A percentile compares a stretch with the other conserved stretches of the same genome.
Conservation (phyloP, 192 early-diverging fungal genomes). For the Linnemannia zychae region DNA sequence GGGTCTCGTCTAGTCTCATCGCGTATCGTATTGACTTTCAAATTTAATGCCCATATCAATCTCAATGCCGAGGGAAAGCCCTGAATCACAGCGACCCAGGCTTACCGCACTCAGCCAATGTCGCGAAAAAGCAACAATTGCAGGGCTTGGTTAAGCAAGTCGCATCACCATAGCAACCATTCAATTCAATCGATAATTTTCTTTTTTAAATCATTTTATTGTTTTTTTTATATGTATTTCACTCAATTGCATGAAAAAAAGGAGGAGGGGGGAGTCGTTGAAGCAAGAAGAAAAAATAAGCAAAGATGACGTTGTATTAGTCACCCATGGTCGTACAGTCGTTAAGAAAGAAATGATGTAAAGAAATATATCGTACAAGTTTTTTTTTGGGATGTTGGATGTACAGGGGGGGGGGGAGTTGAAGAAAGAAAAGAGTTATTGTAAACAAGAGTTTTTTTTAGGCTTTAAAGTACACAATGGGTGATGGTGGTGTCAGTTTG, state of each 20-base stretch:
- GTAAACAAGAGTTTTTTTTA: neutral
- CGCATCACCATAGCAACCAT: neutral
- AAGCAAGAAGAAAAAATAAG: neutral
- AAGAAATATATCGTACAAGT: constrained; percentile 3
- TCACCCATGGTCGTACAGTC: too few relatives aligned
- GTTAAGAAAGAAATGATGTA: neutral
- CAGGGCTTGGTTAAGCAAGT: too few relatives aligned
- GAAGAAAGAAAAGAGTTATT: neutral
- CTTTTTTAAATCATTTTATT: neutral
- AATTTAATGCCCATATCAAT: too few relatives aligned
- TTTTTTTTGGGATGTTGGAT: neutral
- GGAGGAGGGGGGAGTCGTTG: neutral
- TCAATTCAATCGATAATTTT: neutral
- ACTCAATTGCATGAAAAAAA: neutral
- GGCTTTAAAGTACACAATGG: neutral
- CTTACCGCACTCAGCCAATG: too few relatives aligned
- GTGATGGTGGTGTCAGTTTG: neutral
- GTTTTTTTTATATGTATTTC: constrained; percentile 15
- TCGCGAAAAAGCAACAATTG: too few relatives aligned
- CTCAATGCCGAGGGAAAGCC: too few relatives aligned
- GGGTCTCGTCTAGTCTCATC: too few relatives aligned
- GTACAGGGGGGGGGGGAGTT: neutral
- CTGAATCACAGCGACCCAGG: too few relatives aligned
- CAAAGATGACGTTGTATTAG: too few relatives aligned
- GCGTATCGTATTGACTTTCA: too few relatives aligned